Evolutionary conservation across 78 protist species (phyloP), one percentile per base, ranked within the genome.

Genomic region (Dictyostelium purpureum): DNA sequence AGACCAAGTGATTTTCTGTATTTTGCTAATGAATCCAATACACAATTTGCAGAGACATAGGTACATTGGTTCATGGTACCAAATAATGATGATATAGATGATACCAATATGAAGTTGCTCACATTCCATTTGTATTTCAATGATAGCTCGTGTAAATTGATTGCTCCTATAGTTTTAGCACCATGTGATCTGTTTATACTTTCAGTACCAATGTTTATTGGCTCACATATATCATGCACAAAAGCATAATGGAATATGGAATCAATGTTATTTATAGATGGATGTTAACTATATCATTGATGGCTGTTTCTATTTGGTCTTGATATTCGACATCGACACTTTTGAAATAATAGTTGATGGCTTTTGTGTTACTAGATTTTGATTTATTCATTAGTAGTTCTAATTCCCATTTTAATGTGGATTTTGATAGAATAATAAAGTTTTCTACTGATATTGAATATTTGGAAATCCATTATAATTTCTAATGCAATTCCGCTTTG

Each of bases 1-100:
- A 85, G 42, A 28, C 95, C 97, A 16, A 38, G 63, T 0, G 71
- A 52, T 19, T 73, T 33, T 38, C 97, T 76, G 26, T 26, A 69
- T 47, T 49, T 52, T 40, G 94, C 77, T 16, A 94, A 24, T 24
- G 85, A 38, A 37, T 94, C 96, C 1, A 94, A 81, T n/a, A 89
- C 89, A 19, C 75, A 63, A 91, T 94, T 94, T 57, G 96, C 95
- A 1, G 95, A 85, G 2, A 93, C 75, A 79, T 96, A 96, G 43
- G 73, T 33, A 28, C 94, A 63, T 71, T 94, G 96, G 31, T 79
- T 94, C 16, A 51, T 38, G 35, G 77, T 26, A 4, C 95, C 95
- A 4, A 85, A 66, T 14, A 85, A 38, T 9, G 83, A 45, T n/a
- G 54, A 67, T 21, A 94, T 54, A 11, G 95, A 83, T 5, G 96